These are phyloP conservation scores for Citrullus amarus DNA, from an alignment of 306 rosid species.

Conservation along the genomic window DNA sequence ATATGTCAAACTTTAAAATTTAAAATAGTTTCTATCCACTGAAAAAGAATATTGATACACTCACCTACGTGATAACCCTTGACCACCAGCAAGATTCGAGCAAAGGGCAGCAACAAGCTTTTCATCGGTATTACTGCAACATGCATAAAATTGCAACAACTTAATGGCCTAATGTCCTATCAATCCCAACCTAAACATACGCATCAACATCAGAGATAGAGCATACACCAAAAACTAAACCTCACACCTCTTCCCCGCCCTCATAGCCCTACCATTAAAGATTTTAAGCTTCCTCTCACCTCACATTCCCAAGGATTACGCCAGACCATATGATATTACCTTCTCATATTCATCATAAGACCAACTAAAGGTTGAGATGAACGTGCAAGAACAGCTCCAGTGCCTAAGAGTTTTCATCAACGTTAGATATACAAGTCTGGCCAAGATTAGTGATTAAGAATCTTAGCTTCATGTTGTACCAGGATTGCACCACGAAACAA, in stretches of 20 bases:
- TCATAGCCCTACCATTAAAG: neutral
- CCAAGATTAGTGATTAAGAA: neutral
- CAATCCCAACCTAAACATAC: neutral
- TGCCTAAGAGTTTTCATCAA: constrained; percentile 33
- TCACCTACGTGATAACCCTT: constrained; percentile 41
- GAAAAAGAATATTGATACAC: constrained; percentile 4
- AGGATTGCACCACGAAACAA: constrained; percentile 89
- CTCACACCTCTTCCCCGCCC: neutral
- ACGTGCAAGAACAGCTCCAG: constrained; percentile 97
- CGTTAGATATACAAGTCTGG: constrained; percentile 10
- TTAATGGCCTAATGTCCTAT: neutral
- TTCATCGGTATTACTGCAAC: constrained; percentile 74
- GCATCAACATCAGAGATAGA: neutral
- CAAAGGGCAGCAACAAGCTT: constrained; percentile 91
- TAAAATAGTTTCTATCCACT: neutral
- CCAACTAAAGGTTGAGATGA: constrained; percentile 98
- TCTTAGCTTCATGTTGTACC: constrained; percentile 27
- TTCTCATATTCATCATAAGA: constrained; percentile 92
- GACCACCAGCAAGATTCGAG: constrained; percentile 34
- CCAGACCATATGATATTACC: constrained; percentile 43
- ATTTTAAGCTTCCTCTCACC: constrained; percentile 1
- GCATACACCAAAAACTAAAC: neutral
- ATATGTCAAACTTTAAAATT: neutral
- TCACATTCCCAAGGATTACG: neutral
- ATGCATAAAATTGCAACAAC: neutral